Conservation (phyloP, 371 early-diverging fungal genomes). For the Rhizopus arrhizus region DNA sequence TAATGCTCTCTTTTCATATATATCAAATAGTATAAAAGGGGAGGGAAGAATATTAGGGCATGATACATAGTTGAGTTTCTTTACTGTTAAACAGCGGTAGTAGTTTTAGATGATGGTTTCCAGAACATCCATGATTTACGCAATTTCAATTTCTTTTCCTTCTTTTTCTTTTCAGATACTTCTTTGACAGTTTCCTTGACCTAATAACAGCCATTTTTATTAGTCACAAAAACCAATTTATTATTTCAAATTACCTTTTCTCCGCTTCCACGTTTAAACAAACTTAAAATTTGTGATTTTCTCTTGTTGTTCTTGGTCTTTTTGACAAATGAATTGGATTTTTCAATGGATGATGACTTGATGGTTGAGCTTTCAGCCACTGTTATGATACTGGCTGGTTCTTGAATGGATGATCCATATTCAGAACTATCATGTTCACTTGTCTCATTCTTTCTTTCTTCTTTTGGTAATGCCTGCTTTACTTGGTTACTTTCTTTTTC, state of each 20-base stretch:
- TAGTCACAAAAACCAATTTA: background rate
- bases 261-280: slow-evolving; percentile 23
- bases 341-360: slow-evolving; percentile 1
- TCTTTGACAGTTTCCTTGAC: background rate
- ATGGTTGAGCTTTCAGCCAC: background rate
- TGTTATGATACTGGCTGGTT: background rate
- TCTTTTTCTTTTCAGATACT: background rate
- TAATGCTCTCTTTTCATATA: too few species aligned
- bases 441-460: slow-evolving; percentile 1
- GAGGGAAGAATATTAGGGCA: too few species aligned
- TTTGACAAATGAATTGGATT: slow-evolving; percentile 3
- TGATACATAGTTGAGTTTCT: too few species aligned
- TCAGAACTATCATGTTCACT: background rate
- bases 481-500: background rate
- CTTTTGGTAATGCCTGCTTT: slow-evolving; percentile 4
- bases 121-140: slow-evolving; percentile 31
- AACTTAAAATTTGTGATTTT: slow-evolving; percentile 30
- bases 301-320: slow-evolving; percentile 20
- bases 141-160: slow-evolving; percentile 16
- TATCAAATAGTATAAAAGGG: too few species aligned
- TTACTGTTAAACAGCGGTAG: background rate
- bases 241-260: slow-evolving; percentile 20
- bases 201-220: background rate
- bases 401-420: background rate
- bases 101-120: slow-evolving; percentile 19